Conservation (phyloP, 225 moss, liverwort and hornwort genomes). For the Pleurozium schreberi region DNA sequence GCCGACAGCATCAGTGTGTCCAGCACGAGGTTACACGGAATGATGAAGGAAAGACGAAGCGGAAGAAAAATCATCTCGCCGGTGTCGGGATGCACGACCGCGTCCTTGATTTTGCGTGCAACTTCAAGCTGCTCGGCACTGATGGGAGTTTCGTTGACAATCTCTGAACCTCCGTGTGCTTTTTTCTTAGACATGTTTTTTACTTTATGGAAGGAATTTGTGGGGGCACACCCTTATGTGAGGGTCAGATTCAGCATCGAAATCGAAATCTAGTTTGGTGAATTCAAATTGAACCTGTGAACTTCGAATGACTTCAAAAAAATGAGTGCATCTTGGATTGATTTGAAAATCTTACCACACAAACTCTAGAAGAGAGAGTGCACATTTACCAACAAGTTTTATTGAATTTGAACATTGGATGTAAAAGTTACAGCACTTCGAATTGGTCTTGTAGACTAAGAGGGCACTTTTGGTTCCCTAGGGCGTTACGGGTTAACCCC, state of each 20-base stretch:
- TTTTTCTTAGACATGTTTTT: background rate
- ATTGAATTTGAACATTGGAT: too few species aligned
- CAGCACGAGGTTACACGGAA: slow-evolving; percentile 81
- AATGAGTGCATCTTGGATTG: too few species aligned
- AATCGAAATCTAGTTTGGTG: too few species aligned
- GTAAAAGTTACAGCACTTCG: too few species aligned
- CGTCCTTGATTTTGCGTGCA: slow-evolving; percentile 88
- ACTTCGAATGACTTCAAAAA: too few species aligned
- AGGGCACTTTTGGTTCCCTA: too few species aligned
- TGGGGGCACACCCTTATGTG: background rate
- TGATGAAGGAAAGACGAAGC: slow-evolving; percentile 82
- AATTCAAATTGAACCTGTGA: too few species aligned
- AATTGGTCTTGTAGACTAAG: too few species aligned
- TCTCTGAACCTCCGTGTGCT: slow-evolving; percentile 17
- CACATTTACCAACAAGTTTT: too few species aligned
- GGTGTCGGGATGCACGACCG: slow-evolving; percentile 84
- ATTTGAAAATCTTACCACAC: too few species aligned
- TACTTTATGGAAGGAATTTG: background rate
- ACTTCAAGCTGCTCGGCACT: slow-evolving; percentile 37
- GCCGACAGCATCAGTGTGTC: slow-evolving; percentile 97
- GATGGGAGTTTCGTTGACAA: background rate
- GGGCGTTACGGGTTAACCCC: too few species aligned
- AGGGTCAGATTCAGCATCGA: background rate
- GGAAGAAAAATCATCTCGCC: slow-evolving; percentile 94
- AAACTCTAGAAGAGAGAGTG: too few species aligned